Percentiles rank a stretch among this genome's conserved stretches.
Evolutionary conservation across 1,284 basidiomycete genomes (phyloP).

Genomic region (Sanguinoderma infundibulare): DNA sequence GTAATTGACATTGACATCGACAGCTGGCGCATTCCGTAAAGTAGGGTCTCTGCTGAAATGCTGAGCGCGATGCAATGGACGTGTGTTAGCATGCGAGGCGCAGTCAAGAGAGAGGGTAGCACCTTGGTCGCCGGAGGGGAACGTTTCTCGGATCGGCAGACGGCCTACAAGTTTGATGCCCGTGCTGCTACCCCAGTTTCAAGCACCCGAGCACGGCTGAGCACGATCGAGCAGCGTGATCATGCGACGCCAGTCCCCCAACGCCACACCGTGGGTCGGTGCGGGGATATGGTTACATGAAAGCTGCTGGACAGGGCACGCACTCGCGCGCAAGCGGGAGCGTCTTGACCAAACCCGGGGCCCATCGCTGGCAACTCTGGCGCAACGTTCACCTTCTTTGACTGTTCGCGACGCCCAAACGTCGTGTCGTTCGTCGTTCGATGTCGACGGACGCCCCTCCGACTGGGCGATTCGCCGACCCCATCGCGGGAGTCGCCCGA

Average conservation of each 20-base stretch:
- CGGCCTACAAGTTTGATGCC: constrained; percentile 2
- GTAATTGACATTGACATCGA: neutral
- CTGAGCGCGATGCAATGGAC: neutral
- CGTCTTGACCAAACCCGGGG: neutral
- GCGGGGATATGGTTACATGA: neutral
- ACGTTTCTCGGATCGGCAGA: neutral
- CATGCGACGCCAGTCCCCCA: no score
- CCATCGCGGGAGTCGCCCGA: neutral
- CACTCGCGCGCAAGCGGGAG: no score
- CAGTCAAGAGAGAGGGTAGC: neutral
- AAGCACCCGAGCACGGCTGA: neutral
- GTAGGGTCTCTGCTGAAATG: neutral
- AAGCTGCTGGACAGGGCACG: neutral
- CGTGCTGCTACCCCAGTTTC: neutral
- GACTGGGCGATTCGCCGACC: neutral
- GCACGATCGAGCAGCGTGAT: no score
- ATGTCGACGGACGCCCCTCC: neutral
- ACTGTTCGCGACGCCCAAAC: neutral
- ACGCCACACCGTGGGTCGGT: neutral
- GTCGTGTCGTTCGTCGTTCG: neutral
- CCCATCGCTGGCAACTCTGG: neutral
- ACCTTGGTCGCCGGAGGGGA: neutral
- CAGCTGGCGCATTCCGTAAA: no score
- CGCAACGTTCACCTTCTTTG: neutral
- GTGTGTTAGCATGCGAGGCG: neutral